Conservation (phyloP, 192 early-diverging fungal species). For the Linnemannia zychae region DNA sequence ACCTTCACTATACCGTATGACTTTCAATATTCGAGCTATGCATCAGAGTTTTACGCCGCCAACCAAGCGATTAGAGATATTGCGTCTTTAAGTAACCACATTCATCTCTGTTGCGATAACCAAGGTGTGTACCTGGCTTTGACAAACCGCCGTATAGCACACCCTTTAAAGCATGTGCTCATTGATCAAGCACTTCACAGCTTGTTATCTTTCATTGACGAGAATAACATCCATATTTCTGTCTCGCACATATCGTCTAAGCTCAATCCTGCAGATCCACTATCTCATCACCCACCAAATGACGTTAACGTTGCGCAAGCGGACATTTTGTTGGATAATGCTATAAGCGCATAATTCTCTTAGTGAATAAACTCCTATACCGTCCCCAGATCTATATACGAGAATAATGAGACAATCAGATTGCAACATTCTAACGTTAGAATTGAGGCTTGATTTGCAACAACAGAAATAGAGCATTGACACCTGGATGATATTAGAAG, state of each 20-base stretch:
- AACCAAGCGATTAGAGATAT: conserved; percentile 16
- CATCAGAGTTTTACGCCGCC: conserved; percentile 12
- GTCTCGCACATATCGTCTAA: conserved; percentile 11
- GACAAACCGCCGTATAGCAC: conserved; percentile 4
- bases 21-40: conserved; percentile 18
- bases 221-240: neutral
- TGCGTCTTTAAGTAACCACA: conserved; percentile 11
- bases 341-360: too few species aligned
- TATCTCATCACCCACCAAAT: conserved; percentile 9
- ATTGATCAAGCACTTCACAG: neutral
- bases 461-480: too few species aligned
- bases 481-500: too few species aligned
- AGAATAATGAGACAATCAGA: too few species aligned
- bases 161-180: neutral
- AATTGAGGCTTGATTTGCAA: too few species aligned
- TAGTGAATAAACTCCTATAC: too few species aligned
- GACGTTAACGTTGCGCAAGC: neutral
- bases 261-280: conserved; percentile 7
- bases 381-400: too few species aligned
- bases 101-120: conserved; percentile 10
- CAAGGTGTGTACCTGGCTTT: neutral
- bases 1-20: neutral
- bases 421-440: too few species aligned
- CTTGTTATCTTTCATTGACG: conserved; percentile 9
- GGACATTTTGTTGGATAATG: too few species aligned